Percentiles rank a stretch among this genome's conserved stretches.
phyloP scores from a whole-genome alignment of 2,329 filamentous ascomycete species.

The Fusarium nodosum region DNA sequence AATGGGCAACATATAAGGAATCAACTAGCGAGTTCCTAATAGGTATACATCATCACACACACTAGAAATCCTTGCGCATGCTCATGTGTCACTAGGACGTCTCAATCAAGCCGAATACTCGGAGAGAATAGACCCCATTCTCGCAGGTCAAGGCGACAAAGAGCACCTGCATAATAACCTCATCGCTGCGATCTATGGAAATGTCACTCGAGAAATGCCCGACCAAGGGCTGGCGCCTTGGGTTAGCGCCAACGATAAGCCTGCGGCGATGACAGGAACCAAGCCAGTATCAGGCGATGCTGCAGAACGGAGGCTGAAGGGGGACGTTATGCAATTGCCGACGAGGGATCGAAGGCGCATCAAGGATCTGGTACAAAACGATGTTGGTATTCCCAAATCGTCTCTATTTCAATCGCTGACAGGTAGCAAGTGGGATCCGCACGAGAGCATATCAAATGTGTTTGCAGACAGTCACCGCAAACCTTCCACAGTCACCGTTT shows the following conservation, averaged over 20 bases:
- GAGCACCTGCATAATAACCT: constrained; percentile 77
- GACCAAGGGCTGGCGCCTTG: constrained; percentile 76
- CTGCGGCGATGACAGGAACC: constrained; percentile 66
- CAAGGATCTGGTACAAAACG: constrained; percentile 73
- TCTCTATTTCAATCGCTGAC: constrained; percentile 37
- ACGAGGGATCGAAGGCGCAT: constrained; percentile 74
- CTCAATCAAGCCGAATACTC: constrained; percentile 74
- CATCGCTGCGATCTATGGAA: constrained; percentile 74
- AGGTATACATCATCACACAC: constrained; percentile 58
- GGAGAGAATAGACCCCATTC: constrained; percentile 70
- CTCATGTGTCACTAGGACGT: constrained; percentile 64
- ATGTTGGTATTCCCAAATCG: constrained; percentile 61
- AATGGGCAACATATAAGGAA: constrained; percentile 76
- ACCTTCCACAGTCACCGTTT: constrained; percentile 59
- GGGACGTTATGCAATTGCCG: constrained; percentile 78
- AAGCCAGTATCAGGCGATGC: constrained; percentile 76
- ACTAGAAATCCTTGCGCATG: constrained; percentile 15
- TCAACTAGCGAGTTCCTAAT: constrained; percentile 72
- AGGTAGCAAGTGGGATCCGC: constrained; percentile 64
- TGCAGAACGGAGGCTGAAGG: constrained; percentile 74
- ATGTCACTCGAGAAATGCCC: constrained; percentile 77
- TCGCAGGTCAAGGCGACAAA: constrained; percentile 70
- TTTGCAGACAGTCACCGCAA: constrained; percentile 66
- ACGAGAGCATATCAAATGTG: constrained; percentile 65
- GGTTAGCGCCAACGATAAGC: constrained; percentile 80